Percentiles rank a stretch among this genome's conserved stretches.
phyloP scores from a whole-genome alignment of 768 basidiomycete genomes.

The Lactarius vividus region DNA sequence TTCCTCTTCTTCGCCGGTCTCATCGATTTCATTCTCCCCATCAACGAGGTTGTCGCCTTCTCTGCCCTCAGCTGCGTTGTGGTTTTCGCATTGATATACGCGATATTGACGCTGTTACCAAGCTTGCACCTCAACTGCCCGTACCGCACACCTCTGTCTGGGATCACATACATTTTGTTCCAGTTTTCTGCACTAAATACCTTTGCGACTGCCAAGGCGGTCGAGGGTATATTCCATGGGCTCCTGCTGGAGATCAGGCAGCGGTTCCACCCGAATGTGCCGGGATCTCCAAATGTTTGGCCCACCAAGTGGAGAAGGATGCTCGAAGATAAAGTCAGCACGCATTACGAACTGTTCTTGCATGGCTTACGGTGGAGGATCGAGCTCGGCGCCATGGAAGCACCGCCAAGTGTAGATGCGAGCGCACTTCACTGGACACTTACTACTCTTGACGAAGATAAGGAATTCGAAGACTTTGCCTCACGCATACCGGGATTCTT shows the following conservation, averaged over 20 bases:
- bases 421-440: neutral
- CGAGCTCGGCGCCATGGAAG: neutral
- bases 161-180: neutral
- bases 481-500: slow-evolving; percentile 3
- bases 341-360: neutral
- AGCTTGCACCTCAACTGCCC: neutral
- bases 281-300: neutral
- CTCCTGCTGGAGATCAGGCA: neutral
- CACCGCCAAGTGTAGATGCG: neutral
- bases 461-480: neutral
- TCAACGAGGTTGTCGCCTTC: neutral
- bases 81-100: neutral
- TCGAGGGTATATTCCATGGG: neutral
- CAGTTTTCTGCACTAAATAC: neutral
- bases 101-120: neutral
- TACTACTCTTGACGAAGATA: neutral
- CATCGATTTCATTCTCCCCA: neutral
- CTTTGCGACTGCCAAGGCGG: fast-evolving
- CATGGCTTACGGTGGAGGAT: neutral
- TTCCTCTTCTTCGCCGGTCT: neutral
- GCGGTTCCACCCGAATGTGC: neutral
- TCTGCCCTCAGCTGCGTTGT: neutral
- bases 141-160: neutral
- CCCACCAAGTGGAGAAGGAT: neutral
- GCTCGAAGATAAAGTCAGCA: neutral